Percentiles rank a stretch among this genome's conserved stretches.
Evolutionary conservation across 2,329 filamentous ascomycete genomes (phyloP).

Genomic region (Trichoderma brevicompactum): DNA sequence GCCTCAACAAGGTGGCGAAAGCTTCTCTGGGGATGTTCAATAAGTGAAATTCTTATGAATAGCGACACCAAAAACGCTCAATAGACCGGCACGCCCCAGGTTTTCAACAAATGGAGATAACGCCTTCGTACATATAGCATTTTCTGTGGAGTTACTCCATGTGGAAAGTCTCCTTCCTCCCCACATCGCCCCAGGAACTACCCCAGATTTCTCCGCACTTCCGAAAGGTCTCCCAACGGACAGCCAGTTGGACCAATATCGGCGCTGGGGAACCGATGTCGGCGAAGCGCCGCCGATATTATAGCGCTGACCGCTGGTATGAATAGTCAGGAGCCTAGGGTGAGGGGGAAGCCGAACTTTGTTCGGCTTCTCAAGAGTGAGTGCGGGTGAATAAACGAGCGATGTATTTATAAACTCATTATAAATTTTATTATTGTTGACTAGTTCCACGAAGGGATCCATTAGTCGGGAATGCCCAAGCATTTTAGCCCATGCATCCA

Average conservation of each 20-base stretch:
- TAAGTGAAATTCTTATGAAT: neutral
- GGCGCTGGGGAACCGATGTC: neutral
- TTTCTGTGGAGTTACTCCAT: neutral
- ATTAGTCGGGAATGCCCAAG: too few relatives aligned
- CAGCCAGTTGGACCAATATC: neutral
- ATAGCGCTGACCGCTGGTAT: neutral
- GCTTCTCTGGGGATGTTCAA: neutral
- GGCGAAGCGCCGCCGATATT: neutral
- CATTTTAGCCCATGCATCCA: too few relatives aligned
- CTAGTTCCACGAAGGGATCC: too few relatives aligned
- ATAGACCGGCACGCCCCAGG: neutral
- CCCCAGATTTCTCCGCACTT: slow-evolving; percentile 9
- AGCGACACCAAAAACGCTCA: neutral
- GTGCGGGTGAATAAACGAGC: too few relatives aligned
- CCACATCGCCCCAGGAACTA: neutral
- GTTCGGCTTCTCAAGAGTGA: too few relatives aligned
- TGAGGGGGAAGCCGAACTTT: too few relatives aligned
- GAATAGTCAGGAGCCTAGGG: too few relatives aligned
- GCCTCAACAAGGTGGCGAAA: neutral
- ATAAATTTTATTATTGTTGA: too few relatives aligned
- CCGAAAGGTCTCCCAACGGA: neutral
- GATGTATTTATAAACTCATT: too few relatives aligned
- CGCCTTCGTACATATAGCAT: slow-evolving; percentile 4
- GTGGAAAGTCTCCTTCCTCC: neutral
- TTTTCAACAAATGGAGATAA: neutral